phyloP scores from a whole-genome alignment of 2,329 filamentous ascomycete species.

The Paecilomyces sp. region DNA sequence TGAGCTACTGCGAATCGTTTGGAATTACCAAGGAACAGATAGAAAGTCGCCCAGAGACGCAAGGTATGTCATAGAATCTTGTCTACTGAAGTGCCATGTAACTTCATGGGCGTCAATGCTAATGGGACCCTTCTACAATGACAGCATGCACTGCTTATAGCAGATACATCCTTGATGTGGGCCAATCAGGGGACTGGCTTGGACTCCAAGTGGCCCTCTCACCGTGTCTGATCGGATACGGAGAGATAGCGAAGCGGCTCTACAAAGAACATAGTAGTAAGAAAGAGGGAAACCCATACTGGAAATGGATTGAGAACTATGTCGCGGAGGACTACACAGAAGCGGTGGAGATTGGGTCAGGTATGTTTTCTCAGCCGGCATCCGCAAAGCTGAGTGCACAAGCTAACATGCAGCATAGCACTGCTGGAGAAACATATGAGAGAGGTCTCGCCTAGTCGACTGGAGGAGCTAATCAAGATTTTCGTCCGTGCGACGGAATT shows the following conservation, averaged over 20 bases:
- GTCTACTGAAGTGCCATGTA: neutral
- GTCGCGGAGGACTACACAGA: constrained; percentile 69
- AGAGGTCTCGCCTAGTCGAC: constrained; percentile 63
- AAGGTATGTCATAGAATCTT: constrained; percentile 44
- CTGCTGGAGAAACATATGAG: constrained; percentile 68
- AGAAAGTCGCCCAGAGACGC: constrained; percentile 63
- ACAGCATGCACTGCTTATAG: constrained; percentile 74
- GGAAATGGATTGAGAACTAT: constrained; percentile 89
- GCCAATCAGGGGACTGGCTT: constrained; percentile 80
- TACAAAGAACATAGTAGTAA: constrained; percentile 54
- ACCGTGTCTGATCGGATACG: constrained; percentile 86
- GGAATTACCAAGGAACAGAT: constrained; percentile 69
- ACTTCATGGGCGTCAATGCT: neutral
- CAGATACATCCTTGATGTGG: constrained; percentile 80
- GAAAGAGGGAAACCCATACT: constrained; percentile 66
- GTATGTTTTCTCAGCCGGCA: constrained; percentile 39
- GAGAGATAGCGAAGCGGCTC: constrained; percentile 66
- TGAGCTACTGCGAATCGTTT: constrained; percentile 75
- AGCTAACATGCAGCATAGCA: constrained; percentile 37
- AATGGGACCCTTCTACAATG: constrained; percentile 5
- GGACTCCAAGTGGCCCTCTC: constrained; percentile 77
- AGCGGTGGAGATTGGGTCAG: constrained; percentile 63
- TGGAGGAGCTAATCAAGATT: constrained; percentile 77
- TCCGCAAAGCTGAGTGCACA: neutral
- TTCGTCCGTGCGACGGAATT: constrained; percentile 82